Conservation (phyloP, 202 grass and related monocot species). For the Zizania palustris region DNA sequence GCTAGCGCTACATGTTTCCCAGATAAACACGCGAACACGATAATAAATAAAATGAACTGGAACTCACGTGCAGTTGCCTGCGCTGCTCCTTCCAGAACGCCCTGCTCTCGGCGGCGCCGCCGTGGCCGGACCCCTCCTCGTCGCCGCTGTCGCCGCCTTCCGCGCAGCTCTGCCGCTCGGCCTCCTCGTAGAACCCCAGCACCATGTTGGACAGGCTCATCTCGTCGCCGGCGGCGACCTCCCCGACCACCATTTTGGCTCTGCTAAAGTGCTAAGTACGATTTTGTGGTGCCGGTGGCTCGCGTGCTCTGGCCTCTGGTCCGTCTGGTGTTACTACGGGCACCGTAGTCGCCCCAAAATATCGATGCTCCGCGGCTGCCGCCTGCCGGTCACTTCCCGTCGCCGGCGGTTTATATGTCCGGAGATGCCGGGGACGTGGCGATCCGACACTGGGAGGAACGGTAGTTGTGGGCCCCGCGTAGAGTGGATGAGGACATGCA, state of each 20-base stretch:
- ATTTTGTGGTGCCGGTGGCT: neutral
- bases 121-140: conserved; percentile 11
- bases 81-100: conserved; percentile 65
- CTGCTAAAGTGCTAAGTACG: neutral
- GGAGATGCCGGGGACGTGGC: conserved; percentile 29
- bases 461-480: neutral
- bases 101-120: conserved; percentile 15
- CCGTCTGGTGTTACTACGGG: neutral
- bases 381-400: neutral
- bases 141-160: conserved; percentile 26
- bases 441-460: conserved; percentile 23
- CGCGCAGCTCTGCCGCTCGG: conserved; percentile 39
- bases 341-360: neutral
- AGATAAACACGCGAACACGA: neutral
- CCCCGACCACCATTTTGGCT: conserved; percentile 14
- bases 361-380: neutral
- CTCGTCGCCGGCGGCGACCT: conserved; percentile 31
- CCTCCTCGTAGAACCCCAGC: conserved; percentile 59
- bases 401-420: conserved; percentile 19
- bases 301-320: neutral
- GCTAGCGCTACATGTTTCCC: neutral
- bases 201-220: conserved; percentile 67
- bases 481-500: neutral
- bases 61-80: conserved; percentile 50
- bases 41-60: too few species aligned